Conservation (phyloP, 805 yeast genomes). For the Candida cerambycidarum region DNA sequence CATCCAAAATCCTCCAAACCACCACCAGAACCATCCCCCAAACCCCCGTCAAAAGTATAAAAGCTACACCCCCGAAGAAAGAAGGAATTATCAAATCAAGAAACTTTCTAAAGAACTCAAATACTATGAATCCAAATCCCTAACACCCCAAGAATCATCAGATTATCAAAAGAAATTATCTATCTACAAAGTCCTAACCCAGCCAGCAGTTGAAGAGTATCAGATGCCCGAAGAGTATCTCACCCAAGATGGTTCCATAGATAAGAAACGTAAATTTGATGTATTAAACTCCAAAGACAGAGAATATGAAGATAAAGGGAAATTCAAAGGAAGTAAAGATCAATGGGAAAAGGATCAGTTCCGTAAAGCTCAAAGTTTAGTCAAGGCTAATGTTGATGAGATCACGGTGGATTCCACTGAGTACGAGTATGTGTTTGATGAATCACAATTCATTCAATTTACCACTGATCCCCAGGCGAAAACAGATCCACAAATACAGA, state of each 20-base stretch:
- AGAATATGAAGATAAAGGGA: constrained; percentile 19
- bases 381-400: constrained; percentile 32
- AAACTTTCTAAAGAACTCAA: neutral
- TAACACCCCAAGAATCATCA: constrained; percentile 14
- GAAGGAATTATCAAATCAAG: neutral
- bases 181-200: constrained; percentile 18
- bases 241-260: constrained; percentile 53
- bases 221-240: constrained; percentile 57
- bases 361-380: constrained; percentile 29
- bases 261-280: constrained; percentile 53
- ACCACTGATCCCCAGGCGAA: constrained; percentile 12
- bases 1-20: too few species aligned
- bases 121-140: constrained; percentile 1
- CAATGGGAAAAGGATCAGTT: constrained; percentile 59
- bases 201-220: constrained; percentile 27
- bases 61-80: constrained; percentile 4
- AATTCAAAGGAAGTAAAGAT: constrained; percentile 11
- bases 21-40: too few species aligned
- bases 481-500: neutral
- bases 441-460: constrained; percentile 44
- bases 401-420: constrained; percentile 43
- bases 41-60: too few species aligned
- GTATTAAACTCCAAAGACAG: constrained; percentile 30
- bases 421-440: constrained; percentile 78
- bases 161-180: constrained; percentile 21